phyloP scores from a whole-genome alignment of 495 filamentous ascomycete genomes.

The Podospora appendiculata region DNA sequence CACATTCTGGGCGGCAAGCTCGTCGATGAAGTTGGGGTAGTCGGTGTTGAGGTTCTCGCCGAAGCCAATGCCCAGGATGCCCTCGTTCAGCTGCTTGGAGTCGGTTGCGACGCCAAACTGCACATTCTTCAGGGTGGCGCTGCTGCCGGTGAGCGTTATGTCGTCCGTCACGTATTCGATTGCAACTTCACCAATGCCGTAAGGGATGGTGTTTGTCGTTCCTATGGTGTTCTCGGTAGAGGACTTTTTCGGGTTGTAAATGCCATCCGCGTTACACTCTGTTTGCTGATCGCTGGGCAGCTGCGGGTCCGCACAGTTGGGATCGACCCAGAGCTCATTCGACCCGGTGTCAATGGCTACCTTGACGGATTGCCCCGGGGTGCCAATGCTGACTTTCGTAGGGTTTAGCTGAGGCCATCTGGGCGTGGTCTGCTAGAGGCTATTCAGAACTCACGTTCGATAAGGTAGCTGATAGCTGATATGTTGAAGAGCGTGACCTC shows the following conservation, averaged over 20 bases:
- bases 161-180: constrained; percentile 26
- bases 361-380: constrained; percentile 27
- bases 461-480: constrained; percentile 9
- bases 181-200: constrained; percentile 27
- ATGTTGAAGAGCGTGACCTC: constrained; percentile 9
- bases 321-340: constrained; percentile 36
- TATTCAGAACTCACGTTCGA: constrained; percentile 6
- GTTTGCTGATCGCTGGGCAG: constrained; percentile 14
- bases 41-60: constrained; percentile 22
- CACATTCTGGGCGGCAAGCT: constrained; percentile 25
- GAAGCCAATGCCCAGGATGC: constrained; percentile 30
- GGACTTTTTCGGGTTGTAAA: constrained; percentile 21
- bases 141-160: constrained; percentile 23
- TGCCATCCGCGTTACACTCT: constrained; percentile 26
- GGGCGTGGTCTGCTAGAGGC: not conserved
- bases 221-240: constrained; percentile 8
- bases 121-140: constrained; percentile 21
- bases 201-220: constrained; percentile 16
- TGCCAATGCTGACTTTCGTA: constrained; percentile 28
- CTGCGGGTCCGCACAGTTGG: constrained; percentile 20
- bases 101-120: constrained; percentile 29
- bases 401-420: not conserved
- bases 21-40: constrained; percentile 33
- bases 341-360: constrained; percentile 34
- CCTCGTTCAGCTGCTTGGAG: constrained; percentile 27